Conservation (phyloP, 331 rosid genomes). For the Quercus tomentella region DNA sequence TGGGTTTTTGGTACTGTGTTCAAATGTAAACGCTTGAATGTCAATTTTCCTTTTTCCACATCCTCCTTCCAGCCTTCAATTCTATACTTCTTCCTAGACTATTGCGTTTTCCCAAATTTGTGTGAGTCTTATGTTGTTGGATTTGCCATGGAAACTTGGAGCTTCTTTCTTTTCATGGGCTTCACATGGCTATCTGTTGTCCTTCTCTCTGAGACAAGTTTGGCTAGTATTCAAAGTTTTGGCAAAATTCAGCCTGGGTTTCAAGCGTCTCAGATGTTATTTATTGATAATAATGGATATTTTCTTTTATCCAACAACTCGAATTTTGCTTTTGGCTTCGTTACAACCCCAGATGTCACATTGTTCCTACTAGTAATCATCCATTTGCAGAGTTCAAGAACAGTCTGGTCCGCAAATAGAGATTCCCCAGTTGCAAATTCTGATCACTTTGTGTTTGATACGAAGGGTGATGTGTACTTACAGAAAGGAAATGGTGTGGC, state of each 20-base stretch:
- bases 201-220: conserved; percentile 29
- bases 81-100: neutral
- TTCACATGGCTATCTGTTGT: conserved; percentile 18
- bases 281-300: conserved; percentile 57
- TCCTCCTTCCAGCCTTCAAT: neutral
- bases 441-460: conserved; percentile 60
- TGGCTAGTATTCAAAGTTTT: conserved; percentile 23
- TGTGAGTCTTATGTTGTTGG: conserved; percentile 9
- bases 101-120: neutral
- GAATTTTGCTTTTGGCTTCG: conserved; percentile 54
- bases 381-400: conserved; percentile 25
- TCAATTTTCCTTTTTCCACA: neutral
- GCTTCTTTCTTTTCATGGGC: conserved; percentile 20
- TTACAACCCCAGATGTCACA: conserved; percentile 41
- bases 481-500: conserved; percentile 38
- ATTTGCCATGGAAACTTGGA: conserved; percentile 41
- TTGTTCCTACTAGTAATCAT: conserved; percentile 43
- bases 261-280: conserved; percentile 63
- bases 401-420: conserved; percentile 77
- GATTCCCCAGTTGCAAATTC: conserved; percentile 59
- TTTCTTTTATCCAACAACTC: conserved; percentile 54
- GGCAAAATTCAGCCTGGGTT: conserved; percentile 43
- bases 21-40: conserved; percentile 1
- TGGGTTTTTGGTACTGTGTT: neutral
- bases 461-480: conserved; percentile 50